Conservation (phyloP, 2,329 filamentous ascomycete species). For the Penicillium sclerotiorum region DNA sequence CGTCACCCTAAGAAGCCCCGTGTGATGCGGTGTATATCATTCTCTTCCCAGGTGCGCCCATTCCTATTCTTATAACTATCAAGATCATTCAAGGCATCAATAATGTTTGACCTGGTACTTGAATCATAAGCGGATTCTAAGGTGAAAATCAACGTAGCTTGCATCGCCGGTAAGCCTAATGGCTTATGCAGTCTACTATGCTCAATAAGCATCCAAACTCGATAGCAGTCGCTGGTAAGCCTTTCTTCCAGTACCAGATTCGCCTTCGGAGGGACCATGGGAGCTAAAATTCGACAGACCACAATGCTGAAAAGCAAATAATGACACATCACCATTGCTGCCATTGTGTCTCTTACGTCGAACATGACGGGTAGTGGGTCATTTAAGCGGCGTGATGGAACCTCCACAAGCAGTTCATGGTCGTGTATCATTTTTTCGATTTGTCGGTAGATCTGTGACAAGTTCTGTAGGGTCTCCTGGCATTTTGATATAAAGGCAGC, state of each 20-base stretch:
- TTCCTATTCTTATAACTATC: no score
- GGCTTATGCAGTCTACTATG: neutral
- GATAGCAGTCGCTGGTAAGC: neutral
- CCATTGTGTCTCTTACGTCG: neutral
- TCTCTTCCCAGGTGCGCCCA: no score
- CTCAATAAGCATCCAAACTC: neutral
- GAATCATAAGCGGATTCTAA: neutral
- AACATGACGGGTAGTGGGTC: neutral
- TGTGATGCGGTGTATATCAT: no score
- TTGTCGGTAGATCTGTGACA: neutral
- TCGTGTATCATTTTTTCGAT: neutral
- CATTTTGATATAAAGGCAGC: neutral
- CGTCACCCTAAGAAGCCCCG: no score
- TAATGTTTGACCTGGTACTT: neutral
- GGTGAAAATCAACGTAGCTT: neutral
- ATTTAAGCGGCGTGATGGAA: neutral
- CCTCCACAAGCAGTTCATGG: neutral
- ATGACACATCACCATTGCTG: neutral
- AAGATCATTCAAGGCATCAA: neutral
- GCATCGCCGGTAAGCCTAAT: neutral
- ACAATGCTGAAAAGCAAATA: neutral
- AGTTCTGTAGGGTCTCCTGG: neutral
- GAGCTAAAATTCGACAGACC: neutral
- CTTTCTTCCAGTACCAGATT: no score
- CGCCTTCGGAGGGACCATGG: neutral